These are phyloP conservation scores for Ogataea nakhonphanomensis DNA, from an alignment of 805 yeast genomes.

Conservation along the genomic window DNA sequence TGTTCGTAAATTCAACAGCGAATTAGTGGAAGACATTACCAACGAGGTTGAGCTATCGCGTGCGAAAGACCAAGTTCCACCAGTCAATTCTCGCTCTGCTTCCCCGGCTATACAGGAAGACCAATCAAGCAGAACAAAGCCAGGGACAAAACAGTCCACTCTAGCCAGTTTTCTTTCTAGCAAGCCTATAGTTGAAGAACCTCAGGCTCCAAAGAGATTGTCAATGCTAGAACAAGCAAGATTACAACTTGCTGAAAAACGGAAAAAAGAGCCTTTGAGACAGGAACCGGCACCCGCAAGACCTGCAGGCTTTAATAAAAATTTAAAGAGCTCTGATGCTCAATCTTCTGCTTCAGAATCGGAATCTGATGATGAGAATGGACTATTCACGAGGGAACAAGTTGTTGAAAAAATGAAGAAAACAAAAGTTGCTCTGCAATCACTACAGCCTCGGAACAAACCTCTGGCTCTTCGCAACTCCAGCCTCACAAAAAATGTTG, in stretches of 20 bases:
- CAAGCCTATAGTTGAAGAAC: constrained; percentile 7
- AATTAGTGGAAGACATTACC: constrained; percentile 51
- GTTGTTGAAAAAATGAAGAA: constrained; percentile 29
- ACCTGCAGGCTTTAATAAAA: constrained; percentile 51
- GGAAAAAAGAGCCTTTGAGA: constrained; percentile 16
- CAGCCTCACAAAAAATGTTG: constrained; percentile 32
- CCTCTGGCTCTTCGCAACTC: constrained; percentile 8
- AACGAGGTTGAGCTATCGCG: constrained; percentile 39
- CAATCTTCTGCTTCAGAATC: constrained; percentile 22
- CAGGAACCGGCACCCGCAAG: constrained; percentile 47
- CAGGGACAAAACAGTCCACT: constrained; percentile 4
- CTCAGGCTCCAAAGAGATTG: constrained; percentile 22
- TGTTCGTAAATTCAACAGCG: constrained; percentile 53
- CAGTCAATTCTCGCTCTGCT: background rate
- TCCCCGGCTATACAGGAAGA: background rate
- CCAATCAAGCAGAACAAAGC: background rate
- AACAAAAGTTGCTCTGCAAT: constrained; percentile 26
- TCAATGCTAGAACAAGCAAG: constrained; percentile 28
- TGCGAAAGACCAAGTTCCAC: constrained; percentile 3
- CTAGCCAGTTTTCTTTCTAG: constrained; percentile 7
- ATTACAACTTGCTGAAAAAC: constrained; percentile 25
- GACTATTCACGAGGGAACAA: constrained; percentile 40
- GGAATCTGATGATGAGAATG: constrained; percentile 36
- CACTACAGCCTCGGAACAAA: constrained; percentile 24
- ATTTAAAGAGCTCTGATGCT: constrained; percentile 14